Base-by-base conservation (phyloP, 2,329 filamentous ascomycete genomes). In the Beauveria asiatica region DNA sequence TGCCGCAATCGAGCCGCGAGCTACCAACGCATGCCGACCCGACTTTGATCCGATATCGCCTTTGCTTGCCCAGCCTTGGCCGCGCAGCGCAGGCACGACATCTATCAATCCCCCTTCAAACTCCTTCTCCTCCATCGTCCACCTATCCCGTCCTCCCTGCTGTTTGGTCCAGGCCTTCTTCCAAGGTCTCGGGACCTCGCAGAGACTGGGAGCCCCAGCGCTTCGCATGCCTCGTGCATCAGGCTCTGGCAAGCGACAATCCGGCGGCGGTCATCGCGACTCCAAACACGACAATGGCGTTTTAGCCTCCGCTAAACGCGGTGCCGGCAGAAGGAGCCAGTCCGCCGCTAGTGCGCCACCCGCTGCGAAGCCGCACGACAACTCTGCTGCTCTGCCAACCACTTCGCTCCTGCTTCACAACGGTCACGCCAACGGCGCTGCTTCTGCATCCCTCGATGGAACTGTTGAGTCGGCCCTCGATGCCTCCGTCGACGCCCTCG, bases 251-350 rank as follows among this genome's bases (percentile, higher is more conserved):
- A 85, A 85, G 80, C 81, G 82, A 83, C 80, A 83, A 74, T 78
- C 80, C 77, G 80, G 79, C 76, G 79, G 79, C 66, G 87, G 80
- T 77, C 82, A 86, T 74, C 85, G 85, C 78, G 87, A 87, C 76
- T 84, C 80, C 70, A 85, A 88, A 74, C 88, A 95, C 77, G 92
- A 96, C 77, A 92, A 90, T 87, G 91, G 90, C 71, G 81, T 91
- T 74, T 88, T 92, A 81, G 86, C 86, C 70, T 71, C 74, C 62
- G 71, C 69, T 55, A 76, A 74, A 67, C 74, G 74, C 67, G 65
- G 68, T 60, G 66, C 70, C 50, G 70, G 69, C 65, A 75, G 69
- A 64, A 83, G 80, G 74, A 79, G 75, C 70, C 76, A 77, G 68
- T 71, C 70, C 65, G 75, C 75, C n/a, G 21, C 25, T 17, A 63